Evolutionary conservation across 257 asterid genomes (phyloP).

Genomic region (Solanum lignicaule): DNA sequence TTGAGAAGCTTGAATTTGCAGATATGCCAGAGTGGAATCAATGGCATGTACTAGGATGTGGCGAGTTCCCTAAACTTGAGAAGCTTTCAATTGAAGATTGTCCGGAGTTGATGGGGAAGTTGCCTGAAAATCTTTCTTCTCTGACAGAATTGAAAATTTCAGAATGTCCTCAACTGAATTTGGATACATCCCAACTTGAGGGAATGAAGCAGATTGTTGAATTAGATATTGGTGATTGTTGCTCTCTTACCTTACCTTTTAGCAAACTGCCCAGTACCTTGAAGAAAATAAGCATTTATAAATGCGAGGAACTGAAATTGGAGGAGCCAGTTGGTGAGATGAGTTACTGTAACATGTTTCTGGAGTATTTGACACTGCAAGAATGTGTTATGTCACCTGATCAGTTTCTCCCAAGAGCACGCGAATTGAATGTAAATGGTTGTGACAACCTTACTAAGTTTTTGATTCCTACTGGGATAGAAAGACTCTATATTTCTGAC

Average conservation of each 20-base stretch:
- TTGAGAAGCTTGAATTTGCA: neutral
- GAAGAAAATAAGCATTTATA: neutral
- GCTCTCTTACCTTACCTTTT: neutral
- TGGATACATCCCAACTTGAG: neutral
- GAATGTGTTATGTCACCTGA: neutral
- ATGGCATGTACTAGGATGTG: neutral
- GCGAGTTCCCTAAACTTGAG: neutral
- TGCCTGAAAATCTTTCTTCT: neutral
- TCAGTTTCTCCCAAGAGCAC: neutral
- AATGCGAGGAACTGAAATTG: neutral
- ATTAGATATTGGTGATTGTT: rapidly evolving
- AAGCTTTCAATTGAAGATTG: neutral
- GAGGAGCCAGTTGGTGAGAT: neutral
- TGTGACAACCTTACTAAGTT: neutral
- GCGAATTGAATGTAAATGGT: rapidly evolving
- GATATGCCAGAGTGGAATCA: neutral
- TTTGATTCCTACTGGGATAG: neutral
- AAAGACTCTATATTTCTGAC: rapidly evolving
- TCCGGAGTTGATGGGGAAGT: neutral
- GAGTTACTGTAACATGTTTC: too few species aligned
- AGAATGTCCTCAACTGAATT: too few species aligned
- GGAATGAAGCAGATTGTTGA: neutral
- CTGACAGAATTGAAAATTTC: neutral
- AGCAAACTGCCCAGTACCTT: neutral
- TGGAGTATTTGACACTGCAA: rapidly evolving